phyloP scores from a whole-genome alignment of 2,329 filamentous ascomycete genomes.

The Didymella lethalis region DNA sequence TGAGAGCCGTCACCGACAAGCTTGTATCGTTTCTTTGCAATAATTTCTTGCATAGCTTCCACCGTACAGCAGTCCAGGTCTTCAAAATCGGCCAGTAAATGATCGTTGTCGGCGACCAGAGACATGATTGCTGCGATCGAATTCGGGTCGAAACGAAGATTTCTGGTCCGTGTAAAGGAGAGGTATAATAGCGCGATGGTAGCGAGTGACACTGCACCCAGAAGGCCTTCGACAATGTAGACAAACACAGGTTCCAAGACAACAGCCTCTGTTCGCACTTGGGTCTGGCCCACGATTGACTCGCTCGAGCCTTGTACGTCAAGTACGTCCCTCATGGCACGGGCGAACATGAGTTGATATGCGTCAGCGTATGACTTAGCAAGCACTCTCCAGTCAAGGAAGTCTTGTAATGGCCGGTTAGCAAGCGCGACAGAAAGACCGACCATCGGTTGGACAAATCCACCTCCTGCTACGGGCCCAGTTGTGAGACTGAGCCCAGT shows the following conservation, averaged over 20 bases:
- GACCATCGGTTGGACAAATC: too few relatives aligned
- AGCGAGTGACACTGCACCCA: slow-evolving; percentile 37
- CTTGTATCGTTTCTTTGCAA: slow-evolving; percentile 13
- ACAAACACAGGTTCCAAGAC: slow-evolving; percentile 51
- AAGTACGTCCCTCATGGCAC: slow-evolving; percentile 40
- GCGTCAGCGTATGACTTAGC: too few relatives aligned
- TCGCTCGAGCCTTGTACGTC: too few relatives aligned
- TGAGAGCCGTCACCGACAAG: slow-evolving; percentile 20
- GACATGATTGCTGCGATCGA: slow-evolving; percentile 51
- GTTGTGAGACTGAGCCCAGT: too few relatives aligned
- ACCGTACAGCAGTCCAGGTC: slow-evolving; percentile 33
- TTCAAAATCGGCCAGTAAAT: slow-evolving; percentile 33
- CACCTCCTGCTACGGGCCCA: too few relatives aligned
- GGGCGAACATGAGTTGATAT: slow-evolving; percentile 45
- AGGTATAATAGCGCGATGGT: slow-evolving; percentile 34
- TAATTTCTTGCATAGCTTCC: slow-evolving; percentile 24
- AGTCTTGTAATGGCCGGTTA: too few relatives aligned
- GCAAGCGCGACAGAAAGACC: too few relatives aligned
- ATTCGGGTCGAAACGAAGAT: slow-evolving; percentile 45
- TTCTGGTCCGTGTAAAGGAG: slow-evolving; percentile 26
- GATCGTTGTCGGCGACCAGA: slow-evolving; percentile 37
- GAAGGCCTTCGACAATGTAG: slow-evolving; percentile 49
- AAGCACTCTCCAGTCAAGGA: too few relatives aligned
- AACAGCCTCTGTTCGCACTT: slow-evolving; percentile 41
- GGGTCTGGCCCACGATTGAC: too few relatives aligned